Evolutionary conservation across 257 asterid genomes (phyloP), one percentile per base, ranked within the genome.

Genomic region (Fraxinus pennsylvanica): DNA sequence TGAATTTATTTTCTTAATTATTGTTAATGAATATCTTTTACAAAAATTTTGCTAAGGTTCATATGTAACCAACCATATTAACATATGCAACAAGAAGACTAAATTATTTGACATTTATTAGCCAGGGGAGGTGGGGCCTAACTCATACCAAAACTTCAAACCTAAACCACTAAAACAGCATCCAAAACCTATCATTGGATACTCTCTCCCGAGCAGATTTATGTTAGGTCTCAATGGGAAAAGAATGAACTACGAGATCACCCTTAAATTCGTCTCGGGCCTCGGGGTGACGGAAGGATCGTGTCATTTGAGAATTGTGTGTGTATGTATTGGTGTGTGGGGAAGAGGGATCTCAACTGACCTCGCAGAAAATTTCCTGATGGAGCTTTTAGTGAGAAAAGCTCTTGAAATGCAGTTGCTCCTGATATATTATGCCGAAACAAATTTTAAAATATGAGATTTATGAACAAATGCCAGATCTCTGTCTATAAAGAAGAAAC

Each of bases 331-430:
- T 6, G 7, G 12, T 27, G 50, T 61, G 38, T 33, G 52, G 54
- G 43, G 3, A 63, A 13, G 17, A 27, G 39, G 15, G 10, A 50
- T 22, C 17, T 17, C 8, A 15, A 47, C 25, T 72, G 69, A 86
- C 91, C 89, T 83, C 67, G 80, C 74, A 76, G 91, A 86, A 32
- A 84, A 85, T 7, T 74, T 68, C 54, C 81, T 85, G 74, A n/a
- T 59, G 33, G 47, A 79, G 80, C 27, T 66, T 57, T 69, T 68
- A 79, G 68, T 5, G 67, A 82, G 71, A 29, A 80, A 72, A 36
- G 41, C 71, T 79, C 79, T 81, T 9, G 74, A 39, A 66, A 59
- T 71, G 68, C 74, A 71, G 83, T 75, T 69, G 19, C 68, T 78
- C 35, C 91, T 85, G 82, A n/a, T 22, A 54, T 29, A 9, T 75